Conservation (phyloP, 345 rosid genomes). For the Salix arbutifolia region DNA sequence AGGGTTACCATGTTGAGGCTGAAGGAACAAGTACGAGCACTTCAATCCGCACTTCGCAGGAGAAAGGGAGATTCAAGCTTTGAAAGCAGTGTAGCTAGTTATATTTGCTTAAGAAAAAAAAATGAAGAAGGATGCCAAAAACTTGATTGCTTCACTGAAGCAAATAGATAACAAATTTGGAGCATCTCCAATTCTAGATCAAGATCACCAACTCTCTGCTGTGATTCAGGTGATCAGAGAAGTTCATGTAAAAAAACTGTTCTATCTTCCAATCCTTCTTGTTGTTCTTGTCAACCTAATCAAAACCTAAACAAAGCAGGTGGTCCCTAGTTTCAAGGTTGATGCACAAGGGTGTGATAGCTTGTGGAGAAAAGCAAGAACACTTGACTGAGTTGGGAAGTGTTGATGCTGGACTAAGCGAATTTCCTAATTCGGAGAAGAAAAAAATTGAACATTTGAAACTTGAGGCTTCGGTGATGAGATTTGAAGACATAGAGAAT, state of each 20-base stretch:
- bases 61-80: conserved; percentile 40
- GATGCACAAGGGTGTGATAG: conserved; percentile 35
- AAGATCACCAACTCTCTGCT: conserved; percentile 36
- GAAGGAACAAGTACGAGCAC: conserved; percentile 46
- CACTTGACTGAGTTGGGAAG: conserved; percentile 46
- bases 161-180: conserved; percentile 37
- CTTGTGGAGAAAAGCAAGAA: conserved; percentile 33
- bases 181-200: conserved; percentile 10
- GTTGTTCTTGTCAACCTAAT: conserved; percentile 34
- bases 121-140: conserved; percentile 50
- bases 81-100: conserved; percentile 20
- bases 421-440: conserved; percentile 16
- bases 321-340: conserved; percentile 48
- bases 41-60: conserved; percentile 58
- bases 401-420: conserved; percentile 28
- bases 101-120: conserved; percentile 42
- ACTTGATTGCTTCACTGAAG: conserved; percentile 38
- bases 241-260: conserved; percentile 28
- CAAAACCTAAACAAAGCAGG: conserved; percentile 31
- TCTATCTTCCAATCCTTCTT: conserved; percentile 46
- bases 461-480: conserved; percentile 41
- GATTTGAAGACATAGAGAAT: conserved; percentile 46
- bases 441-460: conserved; percentile 17
- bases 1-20: conserved; percentile 47
- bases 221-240: conserved; percentile 44